Base-by-base conservation (phyloP, 2,329 filamentous ascomycete genomes). In the Aspergillus costaricaensis region DNA sequence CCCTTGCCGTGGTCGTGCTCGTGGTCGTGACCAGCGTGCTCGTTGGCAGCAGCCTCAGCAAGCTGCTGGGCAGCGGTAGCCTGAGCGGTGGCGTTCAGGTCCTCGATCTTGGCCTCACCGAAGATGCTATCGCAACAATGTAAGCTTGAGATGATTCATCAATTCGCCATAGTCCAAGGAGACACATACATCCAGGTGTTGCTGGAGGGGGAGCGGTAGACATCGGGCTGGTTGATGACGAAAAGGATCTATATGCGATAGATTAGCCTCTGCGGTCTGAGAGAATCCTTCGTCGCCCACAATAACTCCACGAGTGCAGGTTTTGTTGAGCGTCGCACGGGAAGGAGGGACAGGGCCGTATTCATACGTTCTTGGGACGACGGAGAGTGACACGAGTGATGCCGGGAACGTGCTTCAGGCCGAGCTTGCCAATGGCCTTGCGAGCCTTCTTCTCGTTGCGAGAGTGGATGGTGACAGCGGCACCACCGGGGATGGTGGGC, bases 391-490 rank as follows among this genome's bases (percentile, higher is more conserved):
- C 96, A 77, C 95, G 90, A 75, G 95, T 99, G 82, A 99, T 99
- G 78, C 95, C 96, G 76, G 91, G 90, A 71, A 99, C 90, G 77
- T 94, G 92, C 86, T 92, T 95, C 78, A 99, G 85, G 79, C 96
- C 93, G 77, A 98, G 88, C 89, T 99, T 99, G 81, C 92, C 91
- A 79, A 99, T 96, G 76, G 93, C 92, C 88, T 99, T 99, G 83
- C 95, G 90, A 74, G 95, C 96, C 89, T 99, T 99, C 91, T 99
- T 99, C 90, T 99, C 95, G 85, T 98, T 98, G 81, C 95, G 92
- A 78, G 92, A 96, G 87, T 98, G 94, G 76, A 99, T 89, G 74
- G 95, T 88, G 76, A 94, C 90, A 68, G 90, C 88, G 75, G 92
- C 91, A 77, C 94, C 95, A 70, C 91, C 89, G 77, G 94, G 92